Conservation (phyloP, 2,329 filamentous ascomycete species). For the Metarhizium robertsii region DNA sequence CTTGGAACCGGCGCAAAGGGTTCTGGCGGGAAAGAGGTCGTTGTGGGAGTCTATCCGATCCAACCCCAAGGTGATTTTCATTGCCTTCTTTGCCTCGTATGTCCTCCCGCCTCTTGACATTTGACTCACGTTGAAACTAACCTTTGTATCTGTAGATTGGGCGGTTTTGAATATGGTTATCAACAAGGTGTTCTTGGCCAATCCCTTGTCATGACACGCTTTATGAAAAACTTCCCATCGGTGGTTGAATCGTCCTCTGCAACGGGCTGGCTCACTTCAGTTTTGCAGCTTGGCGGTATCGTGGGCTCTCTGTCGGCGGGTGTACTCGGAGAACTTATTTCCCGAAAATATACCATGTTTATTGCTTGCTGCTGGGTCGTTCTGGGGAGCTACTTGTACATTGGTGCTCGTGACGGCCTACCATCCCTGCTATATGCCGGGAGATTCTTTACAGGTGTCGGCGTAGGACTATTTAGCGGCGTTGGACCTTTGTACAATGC, state of each 20-base stretch:
- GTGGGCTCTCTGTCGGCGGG: conserved; percentile 37
- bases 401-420: conserved; percentile 29
- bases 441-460: conserved; percentile 36
- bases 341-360: conserved; percentile 3
- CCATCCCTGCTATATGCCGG: conserved; percentile 36
- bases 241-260: conserved; percentile 35
- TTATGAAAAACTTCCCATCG: conserved; percentile 37
- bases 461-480: conserved; percentile 37
- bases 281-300: conserved; percentile 41
- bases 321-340: conserved; percentile 25
- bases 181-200: conserved; percentile 46
- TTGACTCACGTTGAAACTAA: background rate
- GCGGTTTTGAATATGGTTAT: conserved; percentile 43
- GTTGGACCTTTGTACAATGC: conserved; percentile 38
- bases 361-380: conserved; percentile 23
- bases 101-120: conserved; percentile 2
- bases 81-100: conserved; percentile 31
- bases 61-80: conserved; percentile 28
- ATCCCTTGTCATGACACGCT: conserved; percentile 41
- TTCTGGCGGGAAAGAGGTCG: conserved; percentile 7
- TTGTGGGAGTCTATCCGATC: conserved; percentile 10
- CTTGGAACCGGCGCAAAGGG: conserved; percentile 10
- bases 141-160: conserved; percentile 25
- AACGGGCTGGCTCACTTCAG: conserved; percentile 41
- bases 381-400: conserved; percentile 34